Evolutionary conservation across 2,329 filamentous ascomycete species (phyloP), one percentile per base, ranked within the genome.

Genomic region (Verticillium nubilum): DNA sequence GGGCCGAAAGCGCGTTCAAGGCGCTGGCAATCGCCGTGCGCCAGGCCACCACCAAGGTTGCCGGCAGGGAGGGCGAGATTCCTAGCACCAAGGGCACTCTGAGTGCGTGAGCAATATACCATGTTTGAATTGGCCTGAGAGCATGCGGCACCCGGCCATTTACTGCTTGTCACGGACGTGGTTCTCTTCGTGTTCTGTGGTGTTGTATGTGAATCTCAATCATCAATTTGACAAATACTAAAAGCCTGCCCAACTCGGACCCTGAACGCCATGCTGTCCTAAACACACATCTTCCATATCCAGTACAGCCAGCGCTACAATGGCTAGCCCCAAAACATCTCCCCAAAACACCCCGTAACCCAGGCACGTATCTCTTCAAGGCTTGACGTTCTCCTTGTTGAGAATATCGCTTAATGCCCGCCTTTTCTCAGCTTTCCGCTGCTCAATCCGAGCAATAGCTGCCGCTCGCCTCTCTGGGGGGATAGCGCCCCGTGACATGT

Each of bases 1-100:
- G 93, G 60, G 93, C 95, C 10, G 95, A 98, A 84, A 95, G 90
- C 73, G 95, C 94, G 17, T 97, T 99, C 77, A 99, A 99, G 84
- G 95, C 95, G 54, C 76, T 98, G 66, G 95, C 95, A 0, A 86
- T 97, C 52, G 95, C 95, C 7, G 82, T 96, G 59, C 83, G 89
- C 67, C 84, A 84, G 73, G 95, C 95, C 10, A 94, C 88, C 55
- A 83, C 84, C 56, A 83, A 86, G 67, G 86, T 94, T 31, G 84
- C 86, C 50, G 92, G 91, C 12, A 88, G 89, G 72, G 92, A 96
- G 76, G 92, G 92, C 2, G 95, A 99, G 80, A 87, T 98, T 27
- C 91, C 93, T 58, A 97, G 93, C 78, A 98, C 94, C 9, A 98
- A 98, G 84, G 94, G 94, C 12, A 96, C 96, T 33, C 74, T 97